Percentiles rank a stretch among this genome's conserved stretches.
Evolutionary conservation across 257 asterid genomes (phyloP).

Genomic region (Solanum virginianum): DNA sequence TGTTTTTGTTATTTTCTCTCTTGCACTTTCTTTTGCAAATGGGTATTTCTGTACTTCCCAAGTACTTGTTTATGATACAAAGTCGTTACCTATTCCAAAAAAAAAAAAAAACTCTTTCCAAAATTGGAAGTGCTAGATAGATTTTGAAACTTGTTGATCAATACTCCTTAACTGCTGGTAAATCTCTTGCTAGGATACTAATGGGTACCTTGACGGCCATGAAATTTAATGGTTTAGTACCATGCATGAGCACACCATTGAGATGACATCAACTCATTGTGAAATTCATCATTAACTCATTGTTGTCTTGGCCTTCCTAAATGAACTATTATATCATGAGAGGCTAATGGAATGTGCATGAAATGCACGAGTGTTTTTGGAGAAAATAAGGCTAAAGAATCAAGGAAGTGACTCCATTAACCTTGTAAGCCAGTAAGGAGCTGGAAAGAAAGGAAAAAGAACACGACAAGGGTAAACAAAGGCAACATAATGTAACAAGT

Average conservation of each 20-base stretch:
- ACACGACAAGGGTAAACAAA: not conserved
- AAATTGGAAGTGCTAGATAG: not conserved
- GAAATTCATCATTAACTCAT: not conserved
- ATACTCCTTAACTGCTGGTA: not conserved
- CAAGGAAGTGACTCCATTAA: not conserved
- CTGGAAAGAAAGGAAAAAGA: not conserved
- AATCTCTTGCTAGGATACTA: not conserved
- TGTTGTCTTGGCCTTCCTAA: not conserved
- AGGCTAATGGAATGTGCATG: not conserved
- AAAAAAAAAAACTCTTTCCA: not conserved
- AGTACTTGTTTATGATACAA: not conserved
- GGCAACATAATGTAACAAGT: not conserved
- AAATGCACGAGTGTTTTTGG: not conserved
- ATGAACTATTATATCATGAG: not conserved
- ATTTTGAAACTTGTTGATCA: not conserved
- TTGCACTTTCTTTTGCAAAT: not conserved
- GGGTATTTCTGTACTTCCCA: not conserved
- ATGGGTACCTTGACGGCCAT: not conserved
- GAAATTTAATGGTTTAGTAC: not conserved
- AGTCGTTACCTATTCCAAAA: not conserved
- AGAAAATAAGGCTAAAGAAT: not conserved
- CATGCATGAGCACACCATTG: not conserved
- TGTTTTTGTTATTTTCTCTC: not conserved
- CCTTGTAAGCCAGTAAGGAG: not conserved
- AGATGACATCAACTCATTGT: not conserved